phyloP scores from a whole-genome alignment of 2,329 filamentous ascomycete species.

The Hypoxylon sp. region DNA sequence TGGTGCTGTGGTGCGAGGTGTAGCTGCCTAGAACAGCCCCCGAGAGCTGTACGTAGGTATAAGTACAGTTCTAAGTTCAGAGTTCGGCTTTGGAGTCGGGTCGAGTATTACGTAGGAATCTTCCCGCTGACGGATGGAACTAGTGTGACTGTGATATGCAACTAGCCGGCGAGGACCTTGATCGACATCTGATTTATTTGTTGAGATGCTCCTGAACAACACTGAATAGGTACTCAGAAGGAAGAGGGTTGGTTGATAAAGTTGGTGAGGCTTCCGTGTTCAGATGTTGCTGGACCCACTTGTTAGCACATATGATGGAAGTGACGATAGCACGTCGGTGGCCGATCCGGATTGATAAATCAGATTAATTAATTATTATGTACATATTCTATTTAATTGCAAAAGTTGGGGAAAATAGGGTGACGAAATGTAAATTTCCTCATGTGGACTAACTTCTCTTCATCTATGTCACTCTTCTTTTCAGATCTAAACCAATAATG shows the following conservation, averaged over 20 bases:
- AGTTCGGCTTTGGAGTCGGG: slow-evolving; percentile 15
- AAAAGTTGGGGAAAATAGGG: slow-evolving; percentile 16
- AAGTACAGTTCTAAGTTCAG: slow-evolving; percentile 14
- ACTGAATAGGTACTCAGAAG: neutral
- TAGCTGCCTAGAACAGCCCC: slow-evolving; percentile 3
- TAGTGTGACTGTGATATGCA: neutral
- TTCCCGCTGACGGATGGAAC: slow-evolving; percentile 11
- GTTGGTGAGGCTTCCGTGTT: slow-evolving; percentile 35
- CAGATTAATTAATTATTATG: slow-evolving; percentile 14
- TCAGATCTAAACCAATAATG: neutral
- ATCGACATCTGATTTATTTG: neutral
- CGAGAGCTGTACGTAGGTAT: neutral
- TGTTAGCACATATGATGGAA: slow-evolving; percentile 9
- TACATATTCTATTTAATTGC: slow-evolving; percentile 1
- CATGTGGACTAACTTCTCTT: neutral
- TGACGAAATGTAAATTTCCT: neutral
- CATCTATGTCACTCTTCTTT: neutral
- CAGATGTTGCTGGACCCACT: slow-evolving; percentile 31
- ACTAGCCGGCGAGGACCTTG: slow-evolving; percentile 1
- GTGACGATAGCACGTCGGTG: slow-evolving; percentile 30
- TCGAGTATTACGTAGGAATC: slow-evolving; percentile 20
- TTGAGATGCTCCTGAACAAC: neutral
- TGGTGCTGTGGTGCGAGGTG: neutral
- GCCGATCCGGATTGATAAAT: slow-evolving; percentile 30
- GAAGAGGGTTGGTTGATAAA: slow-evolving; percentile 1